Evolutionary conservation across 352 stramenopile species (phyloP), one percentile per base, ranked within the genome.

Genomic region (Pythium folliculosum): DNA sequence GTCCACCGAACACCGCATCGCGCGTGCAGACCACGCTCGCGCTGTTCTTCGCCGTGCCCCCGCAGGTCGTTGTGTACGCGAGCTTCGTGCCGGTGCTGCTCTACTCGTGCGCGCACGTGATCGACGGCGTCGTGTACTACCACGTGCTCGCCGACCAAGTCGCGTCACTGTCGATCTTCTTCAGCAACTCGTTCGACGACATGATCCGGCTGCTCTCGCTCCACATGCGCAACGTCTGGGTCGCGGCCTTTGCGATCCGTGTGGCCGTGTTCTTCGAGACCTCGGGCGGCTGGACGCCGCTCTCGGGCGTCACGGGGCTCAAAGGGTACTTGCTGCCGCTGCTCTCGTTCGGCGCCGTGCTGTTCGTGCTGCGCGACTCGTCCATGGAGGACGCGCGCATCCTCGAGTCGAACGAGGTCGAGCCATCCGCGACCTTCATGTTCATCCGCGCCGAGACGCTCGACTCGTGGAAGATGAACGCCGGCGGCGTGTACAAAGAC

Each of bases 401-500:
- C 27, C 63, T 75, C 27, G 69, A 75, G 59, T 62, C 63, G 16
- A 75, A 75, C 50, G 69, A 75, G 30, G 69, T 76, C 35, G 63
- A 76, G 47, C 63, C 69, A 14, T 63, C 65, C 6, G 54, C 69
- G 53, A 76, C 69, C 14, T 72, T 69, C 44, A 76, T 76, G 69
- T 52, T 72, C n/a, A 72, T 76, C 60, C 69, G 65, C 30, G 69
- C 69, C 12, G 69, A 76, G 60, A 72, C 69, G 19, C 53, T 71
- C 47, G 69, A 76, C 44, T 71, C 63, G 40, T 76, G 69, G 69
- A 76, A 76, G 45, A 72, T 71, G 63, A 72, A 72, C 40, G 69
- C 69, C 22, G 69, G 65, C 21, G 69, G 69, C 23, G 65, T 76
- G 2, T 76, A 72, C 64, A 63, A 53, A 6, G 69, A 76, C 35